A percentile compares a stretch with the other conserved stretches of the same genome.
These are phyloP conservation scores for Cyamopsis tetragonoloba DNA, from an alignment of 306 rosid genomes.

Conservation along the genomic window DNA sequence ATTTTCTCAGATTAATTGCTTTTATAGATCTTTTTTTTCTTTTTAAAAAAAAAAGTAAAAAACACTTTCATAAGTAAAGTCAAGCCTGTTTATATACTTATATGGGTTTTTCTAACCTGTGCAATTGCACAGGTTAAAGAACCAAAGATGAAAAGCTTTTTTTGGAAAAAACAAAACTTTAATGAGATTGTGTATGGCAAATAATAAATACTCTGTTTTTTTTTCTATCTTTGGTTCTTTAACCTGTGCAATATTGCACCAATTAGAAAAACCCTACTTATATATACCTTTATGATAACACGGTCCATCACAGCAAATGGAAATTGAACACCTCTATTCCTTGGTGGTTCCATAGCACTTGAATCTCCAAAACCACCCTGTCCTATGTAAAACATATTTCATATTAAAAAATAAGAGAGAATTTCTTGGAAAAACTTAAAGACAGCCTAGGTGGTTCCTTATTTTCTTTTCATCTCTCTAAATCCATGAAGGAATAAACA, in stretches of 20 bases:
- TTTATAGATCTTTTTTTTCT: neutral
- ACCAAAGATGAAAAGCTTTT: no score
- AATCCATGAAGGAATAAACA: neutral
- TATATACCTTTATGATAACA: slow-evolving; percentile 97
- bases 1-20: slow-evolving; percentile 31
- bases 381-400: slow-evolving; percentile 45
- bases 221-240: no score
- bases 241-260: no score
- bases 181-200: no score
- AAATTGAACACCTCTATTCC: slow-evolving; percentile 94
- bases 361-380: slow-evolving; percentile 76
- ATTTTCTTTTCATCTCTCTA: slow-evolving; percentile 6
- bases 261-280: no score
- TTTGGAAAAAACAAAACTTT: no score
- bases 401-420: slow-evolving; percentile 23
- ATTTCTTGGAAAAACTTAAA: slow-evolving; percentile 17
- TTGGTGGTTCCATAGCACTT: slow-evolving; percentile 52
- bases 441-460: neutral
- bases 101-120: no score
- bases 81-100: slow-evolving; percentile 1
- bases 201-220: no score
- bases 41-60: neutral
- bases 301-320: slow-evolving; percentile 92
- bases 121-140: no score
- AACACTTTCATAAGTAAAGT: neutral